A percentile compares a stretch with the other conserved stretches of the same genome.
phyloP scores from a whole-genome alignment of 2,329 filamentous ascomycete genomes.

The Pseudofabraea citricarpa region DNA sequence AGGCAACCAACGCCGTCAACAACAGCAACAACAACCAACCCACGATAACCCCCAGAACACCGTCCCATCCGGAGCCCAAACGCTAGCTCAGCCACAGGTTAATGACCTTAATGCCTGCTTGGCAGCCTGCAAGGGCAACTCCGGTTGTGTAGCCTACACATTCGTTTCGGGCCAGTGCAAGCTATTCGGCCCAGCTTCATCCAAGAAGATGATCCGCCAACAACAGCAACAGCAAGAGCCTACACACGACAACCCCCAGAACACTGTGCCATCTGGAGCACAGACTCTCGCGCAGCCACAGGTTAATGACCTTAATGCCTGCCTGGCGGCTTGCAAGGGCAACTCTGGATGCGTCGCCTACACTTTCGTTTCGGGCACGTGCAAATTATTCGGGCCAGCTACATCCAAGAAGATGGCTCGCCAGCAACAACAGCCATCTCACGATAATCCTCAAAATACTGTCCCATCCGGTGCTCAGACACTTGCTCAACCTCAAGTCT shows the following conservation, averaged over 20 bases:
- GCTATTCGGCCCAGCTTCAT: neutral
- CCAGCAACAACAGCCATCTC: slow-evolving; percentile 1
- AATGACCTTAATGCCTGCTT: neutral
- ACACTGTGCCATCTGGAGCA: slow-evolving; percentile 1
- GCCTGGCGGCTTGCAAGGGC: slow-evolving; percentile 8
- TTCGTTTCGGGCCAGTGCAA: neutral
- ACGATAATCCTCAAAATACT: slow-evolving; percentile 4
- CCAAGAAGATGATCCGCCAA: slow-evolving; percentile 1
- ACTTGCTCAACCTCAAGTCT: neutral
- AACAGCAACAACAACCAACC: slow-evolving; percentile 1
- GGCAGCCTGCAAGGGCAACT: neutral
- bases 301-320: slow-evolving; percentile 5
- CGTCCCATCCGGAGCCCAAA: neutral
- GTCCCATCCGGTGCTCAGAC: neutral
- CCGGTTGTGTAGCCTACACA: neutral
- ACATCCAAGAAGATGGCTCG: neutral
- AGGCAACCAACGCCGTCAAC: too few relatives aligned
- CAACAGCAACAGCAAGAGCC: neutral
- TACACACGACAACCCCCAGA: slow-evolving; percentile 3
- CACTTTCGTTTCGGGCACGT: slow-evolving; percentile 8
- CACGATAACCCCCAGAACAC: slow-evolving; percentile 5
- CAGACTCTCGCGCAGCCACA: slow-evolving; percentile 4
- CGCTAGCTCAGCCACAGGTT: neutral
- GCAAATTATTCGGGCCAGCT: slow-evolving; percentile 5
- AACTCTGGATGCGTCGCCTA: slow-evolving; percentile 8